Base-by-base conservation (phyloP, 2,329 filamentous ascomycete species). In the Calonectria crousiana region DNA sequence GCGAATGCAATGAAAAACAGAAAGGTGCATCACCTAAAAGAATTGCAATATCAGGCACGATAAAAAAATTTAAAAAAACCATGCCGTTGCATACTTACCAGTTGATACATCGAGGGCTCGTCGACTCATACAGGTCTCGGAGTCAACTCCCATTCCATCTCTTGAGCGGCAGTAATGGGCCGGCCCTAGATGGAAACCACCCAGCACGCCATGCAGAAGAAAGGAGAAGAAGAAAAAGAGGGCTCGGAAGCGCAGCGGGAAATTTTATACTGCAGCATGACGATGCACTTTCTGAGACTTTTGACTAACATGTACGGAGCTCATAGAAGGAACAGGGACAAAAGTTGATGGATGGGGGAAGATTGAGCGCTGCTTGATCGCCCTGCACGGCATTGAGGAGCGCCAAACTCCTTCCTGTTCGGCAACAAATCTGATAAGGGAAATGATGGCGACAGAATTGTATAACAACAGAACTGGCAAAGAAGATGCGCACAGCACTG, bases 1-100 rank as follows among this genome's bases (percentile, higher is more conserved):
- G 49, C 34, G 26, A 44, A 52, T 56, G 65, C 65, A 67, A 56
- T 56, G 65, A 44, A 67, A 56, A 67, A 51, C 18, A 23, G n/a
- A 56, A 28, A 34, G n/a, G 23, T 13, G 49, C n/a, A 20, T 30
- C 49, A 53, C 64, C 49, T 53, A 23, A 49, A 67, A 49, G 64
- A 30, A 53, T 13, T 67, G 49, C 41, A 67, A 56, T 67, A 67
- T 32, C 34, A 56, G 49, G 65, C 34, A 34, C 26, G 28, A n/a
- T n/a, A n/a, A n/a, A n/a, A n/a, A n/a, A n/a, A n/a, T n/a, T n/a
- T n/a, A n/a, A n/a, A 56, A 56, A 67, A 67, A 67, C 32, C 56
- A 13, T 53, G 5, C 65, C 49, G 49, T 20, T 23, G 49, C 36
- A 34, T 41, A 53, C 30, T 34, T n/a, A 52, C 49, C 32, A 41